Conservation (phyloP, 164 flowering plant genomes). For the Tetracentron sinense region DNA sequence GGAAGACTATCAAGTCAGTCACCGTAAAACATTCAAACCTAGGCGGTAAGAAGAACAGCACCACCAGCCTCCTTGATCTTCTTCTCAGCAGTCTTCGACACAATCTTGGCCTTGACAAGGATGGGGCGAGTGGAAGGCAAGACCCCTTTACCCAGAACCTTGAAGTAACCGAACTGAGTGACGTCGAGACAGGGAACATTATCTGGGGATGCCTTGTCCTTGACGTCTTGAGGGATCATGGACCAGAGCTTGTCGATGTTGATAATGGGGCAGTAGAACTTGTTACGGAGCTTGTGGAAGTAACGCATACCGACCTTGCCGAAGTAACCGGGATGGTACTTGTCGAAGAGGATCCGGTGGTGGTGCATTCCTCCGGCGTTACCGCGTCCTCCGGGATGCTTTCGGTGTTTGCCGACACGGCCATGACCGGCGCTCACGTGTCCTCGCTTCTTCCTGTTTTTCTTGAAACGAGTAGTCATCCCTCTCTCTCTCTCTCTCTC, state of each 20-base stretch:
- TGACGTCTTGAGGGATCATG: slow-evolving; percentile 16
- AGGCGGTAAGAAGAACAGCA: slow-evolving; percentile 23
- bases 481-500: background rate
- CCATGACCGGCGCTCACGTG: slow-evolving; percentile 26
- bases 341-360: slow-evolving; percentile 25
- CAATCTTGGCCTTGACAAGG: slow-evolving; percentile 13
- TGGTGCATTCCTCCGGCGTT: slow-evolving; percentile 29
- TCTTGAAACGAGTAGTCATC: slow-evolving; percentile 21
- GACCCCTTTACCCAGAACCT: slow-evolving; percentile 18
- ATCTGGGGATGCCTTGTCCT: slow-evolving; percentile 13
- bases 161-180: slow-evolving; percentile 19
- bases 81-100: slow-evolving; percentile 24
- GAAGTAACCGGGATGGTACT: slow-evolving; percentile 27
- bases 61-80: slow-evolving; percentile 23
- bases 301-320: slow-evolving; percentile 27
- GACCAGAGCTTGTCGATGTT: slow-evolving; percentile 25
- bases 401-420: slow-evolving; percentile 24
- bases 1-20: background rate
- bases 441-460: slow-evolving; percentile 27
- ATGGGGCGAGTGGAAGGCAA: slow-evolving; percentile 3
- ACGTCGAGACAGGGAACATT: slow-evolving; percentile 14
- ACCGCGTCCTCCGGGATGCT: slow-evolving; percentile 27
- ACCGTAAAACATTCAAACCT: background rate
- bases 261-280: slow-evolving; percentile 17
- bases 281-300: slow-evolving; percentile 18